Evolutionary conservation across 78 protist species (phyloP).

Genomic region (Mantamonas sphyraenae): DNA sequence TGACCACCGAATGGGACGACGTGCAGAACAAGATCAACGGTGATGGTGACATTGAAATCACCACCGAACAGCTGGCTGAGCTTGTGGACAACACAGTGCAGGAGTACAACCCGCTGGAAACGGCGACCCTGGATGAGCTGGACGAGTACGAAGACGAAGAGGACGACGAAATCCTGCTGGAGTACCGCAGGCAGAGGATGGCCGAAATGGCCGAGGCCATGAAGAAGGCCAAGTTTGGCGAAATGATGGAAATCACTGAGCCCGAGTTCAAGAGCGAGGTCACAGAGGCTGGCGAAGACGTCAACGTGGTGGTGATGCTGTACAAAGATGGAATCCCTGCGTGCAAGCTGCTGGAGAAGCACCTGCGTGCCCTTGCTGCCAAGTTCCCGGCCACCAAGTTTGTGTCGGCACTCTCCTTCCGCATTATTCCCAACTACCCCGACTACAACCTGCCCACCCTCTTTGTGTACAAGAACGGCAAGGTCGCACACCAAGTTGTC

Average conservation of each 20-base stretch:
- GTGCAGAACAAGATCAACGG: too few relatives aligned
- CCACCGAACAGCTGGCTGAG: too few relatives aligned
- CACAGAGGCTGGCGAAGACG: slow-evolving; percentile 23
- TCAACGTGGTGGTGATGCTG: slow-evolving; percentile 51
- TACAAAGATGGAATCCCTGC: slow-evolving; percentile 42
- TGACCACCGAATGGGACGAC: too few relatives aligned
- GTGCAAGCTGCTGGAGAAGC: slow-evolving; percentile 35
- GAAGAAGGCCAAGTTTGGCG: background rate
- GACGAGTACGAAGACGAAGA: slow-evolving; percentile 35
- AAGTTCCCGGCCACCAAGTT: slow-evolving; percentile 60
- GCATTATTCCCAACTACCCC: slow-evolving; percentile 50
- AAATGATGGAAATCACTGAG: slow-evolving; percentile 6
- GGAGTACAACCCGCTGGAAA: too few relatives aligned
- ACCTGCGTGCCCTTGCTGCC: slow-evolving; percentile 34
- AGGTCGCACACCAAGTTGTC: slow-evolving; percentile 38
- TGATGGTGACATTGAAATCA: too few relatives aligned
- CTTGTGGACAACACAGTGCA: too few relatives aligned
- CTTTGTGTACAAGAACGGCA: slow-evolving; percentile 48
- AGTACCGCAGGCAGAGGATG: slow-evolving; percentile 22
- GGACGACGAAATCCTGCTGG: slow-evolving; percentile 15
- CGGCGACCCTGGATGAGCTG: slow-evolving; percentile 31
- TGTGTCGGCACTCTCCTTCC: background rate
- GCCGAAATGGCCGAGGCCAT: background rate
- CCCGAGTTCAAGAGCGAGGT: slow-evolving; percentile 17
- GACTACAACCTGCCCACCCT: slow-evolving; percentile 65